These are phyloP conservation scores for Juncus effusus DNA, from an alignment of 176 grass and related monocot genomes.

Conservation along the genomic window DNA sequence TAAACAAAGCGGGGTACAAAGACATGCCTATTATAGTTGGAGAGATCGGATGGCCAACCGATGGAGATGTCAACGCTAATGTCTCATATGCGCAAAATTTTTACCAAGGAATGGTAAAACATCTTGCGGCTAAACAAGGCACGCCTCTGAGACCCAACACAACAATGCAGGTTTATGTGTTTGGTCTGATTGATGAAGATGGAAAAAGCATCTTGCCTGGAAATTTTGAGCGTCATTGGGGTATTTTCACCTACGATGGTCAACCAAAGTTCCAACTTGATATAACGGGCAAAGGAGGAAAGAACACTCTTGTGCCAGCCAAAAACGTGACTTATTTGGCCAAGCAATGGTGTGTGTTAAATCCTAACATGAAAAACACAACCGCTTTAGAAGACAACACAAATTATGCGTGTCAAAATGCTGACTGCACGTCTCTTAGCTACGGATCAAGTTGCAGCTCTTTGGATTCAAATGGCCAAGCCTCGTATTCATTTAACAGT, in stretches of 20 bases:
- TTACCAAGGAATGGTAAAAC: conserved; percentile 50
- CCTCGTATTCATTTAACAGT: conserved; percentile 69
- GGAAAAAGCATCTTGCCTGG: conserved; percentile 55
- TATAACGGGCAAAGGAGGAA: conserved; percentile 30
- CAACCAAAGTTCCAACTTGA: conserved; percentile 45
- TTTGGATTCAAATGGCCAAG: conserved; percentile 34
- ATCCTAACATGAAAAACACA: conserved; percentile 18
- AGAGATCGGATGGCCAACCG: conserved; percentile 78
- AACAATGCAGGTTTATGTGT: conserved; percentile 46
- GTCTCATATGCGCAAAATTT: conserved; percentile 45
- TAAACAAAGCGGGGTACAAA: conserved; percentile 34
- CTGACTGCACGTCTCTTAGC: conserved; percentile 63
- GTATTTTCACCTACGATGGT: conserved; percentile 69
- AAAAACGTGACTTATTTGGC: conserved; percentile 53
- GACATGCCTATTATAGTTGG: conserved; percentile 51
- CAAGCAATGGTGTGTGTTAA: conserved; percentile 55
- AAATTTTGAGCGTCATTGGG: conserved; percentile 70
- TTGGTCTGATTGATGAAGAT: conserved; percentile 60
- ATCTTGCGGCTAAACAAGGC: conserved; percentile 35
- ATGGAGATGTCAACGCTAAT: conserved; percentile 55
- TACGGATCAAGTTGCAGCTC: conserved; percentile 49
- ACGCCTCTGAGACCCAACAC: conserved; percentile 46
- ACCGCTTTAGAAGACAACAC: conserved; percentile 32
- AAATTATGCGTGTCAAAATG: conserved; percentile 40
- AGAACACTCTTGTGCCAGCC: conserved; percentile 23